Base-by-base conservation (phyloP, 768 basidiomycete genomes). In the Nidula microcarpa region DNA sequence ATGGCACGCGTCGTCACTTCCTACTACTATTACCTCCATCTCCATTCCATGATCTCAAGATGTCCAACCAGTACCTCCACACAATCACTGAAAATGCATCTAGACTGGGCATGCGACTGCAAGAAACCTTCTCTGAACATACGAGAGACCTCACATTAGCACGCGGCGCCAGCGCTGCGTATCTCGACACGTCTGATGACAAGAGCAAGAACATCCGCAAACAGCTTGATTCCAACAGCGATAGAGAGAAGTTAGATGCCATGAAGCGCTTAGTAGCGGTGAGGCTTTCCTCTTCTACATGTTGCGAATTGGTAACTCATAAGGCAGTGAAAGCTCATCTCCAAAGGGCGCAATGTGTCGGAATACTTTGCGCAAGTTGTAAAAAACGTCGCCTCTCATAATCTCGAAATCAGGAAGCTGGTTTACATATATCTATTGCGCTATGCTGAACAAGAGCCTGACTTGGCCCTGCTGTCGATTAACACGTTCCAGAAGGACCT, bases 401-500 rank as follows among this genome's bases (percentile, higher is more conserved):
- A 92, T 64, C 84, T 98, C 47, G 94, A 97, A 69, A 88, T 96
- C 62, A 86, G 96, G 54, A 98, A 98, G 71, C 85, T 99, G 50
- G 94, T 98, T 37, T 98, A 98, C 69, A 96, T 98, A 58, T 99
- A 96, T 73, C 86, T 99, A 58, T 75, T 98, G 44, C 87, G 93
- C 55, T 95, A 97, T 69, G 94, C 97, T 48, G 86, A 91, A 41
- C 83, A 86, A 34, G 94, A 97, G 62, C 95, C 97, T 11, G 97
- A 98, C 68, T 85, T 98, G 47, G 91, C 96, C 1, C 72, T 99
- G 47, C 79, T 99, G 33, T 95, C 94, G 2, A 96, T 99, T 75
- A 99, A 99, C 72, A 96, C 96, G 1, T 98, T 98, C 65, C 97
- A 99, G 68, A 93, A 92, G 69, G 97, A 99, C 71, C 77, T 99